phyloP scores from a whole-genome alignment of 495 filamentous ascomycete species.

The Aspergillus wentii region DNA sequence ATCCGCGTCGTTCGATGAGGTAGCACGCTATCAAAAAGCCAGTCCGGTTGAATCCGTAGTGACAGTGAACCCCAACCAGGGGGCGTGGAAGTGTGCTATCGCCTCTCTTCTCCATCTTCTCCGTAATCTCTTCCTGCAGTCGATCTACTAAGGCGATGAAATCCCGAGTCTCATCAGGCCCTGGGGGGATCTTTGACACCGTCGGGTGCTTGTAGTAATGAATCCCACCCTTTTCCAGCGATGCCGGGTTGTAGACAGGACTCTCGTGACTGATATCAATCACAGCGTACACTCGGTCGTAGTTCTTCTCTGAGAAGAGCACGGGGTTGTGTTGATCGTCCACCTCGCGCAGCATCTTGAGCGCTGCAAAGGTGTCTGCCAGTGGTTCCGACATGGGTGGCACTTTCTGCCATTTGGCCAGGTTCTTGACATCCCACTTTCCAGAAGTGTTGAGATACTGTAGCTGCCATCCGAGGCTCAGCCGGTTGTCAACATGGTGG shows the following conservation, averaged over 20 bases:
- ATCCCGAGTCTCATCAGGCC: constrained; percentile 63
- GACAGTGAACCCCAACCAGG: constrained; percentile 81
- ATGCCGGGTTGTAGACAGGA: constrained; percentile 78
- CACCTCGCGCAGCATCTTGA: constrained; percentile 84
- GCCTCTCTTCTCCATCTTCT: constrained; percentile 32
- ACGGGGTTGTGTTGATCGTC: constrained; percentile 79
- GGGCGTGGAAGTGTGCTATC: constrained; percentile 44
- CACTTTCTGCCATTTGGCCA: constrained; percentile 82
- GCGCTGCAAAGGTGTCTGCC: constrained; percentile 67
- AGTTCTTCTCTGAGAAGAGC: constrained; percentile 66
- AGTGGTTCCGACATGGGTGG: constrained; percentile 74
- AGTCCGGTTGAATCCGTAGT: constrained; percentile 91
- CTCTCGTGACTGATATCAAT: constrained; percentile 85
- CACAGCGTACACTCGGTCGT: constrained; percentile 62
- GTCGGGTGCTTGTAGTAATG: constrained; percentile 86
- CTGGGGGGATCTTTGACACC: constrained; percentile 86
- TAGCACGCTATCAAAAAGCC: constrained; percentile 92
- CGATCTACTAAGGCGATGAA: constrained; percentile 79
- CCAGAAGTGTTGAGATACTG: constrained; percentile 79
- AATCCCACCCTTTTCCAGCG: constrained; percentile 66
- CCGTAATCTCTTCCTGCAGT: constrained; percentile 44
- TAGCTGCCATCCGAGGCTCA: constrained; percentile 85
- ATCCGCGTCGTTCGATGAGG: constrained; percentile 75
- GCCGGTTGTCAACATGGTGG: constrained; percentile 66
- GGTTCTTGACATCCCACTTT: constrained; percentile 98